phyloP scores from a whole-genome alignment of 1,139 yeast genomes.

The Diutina siamensis region DNA sequence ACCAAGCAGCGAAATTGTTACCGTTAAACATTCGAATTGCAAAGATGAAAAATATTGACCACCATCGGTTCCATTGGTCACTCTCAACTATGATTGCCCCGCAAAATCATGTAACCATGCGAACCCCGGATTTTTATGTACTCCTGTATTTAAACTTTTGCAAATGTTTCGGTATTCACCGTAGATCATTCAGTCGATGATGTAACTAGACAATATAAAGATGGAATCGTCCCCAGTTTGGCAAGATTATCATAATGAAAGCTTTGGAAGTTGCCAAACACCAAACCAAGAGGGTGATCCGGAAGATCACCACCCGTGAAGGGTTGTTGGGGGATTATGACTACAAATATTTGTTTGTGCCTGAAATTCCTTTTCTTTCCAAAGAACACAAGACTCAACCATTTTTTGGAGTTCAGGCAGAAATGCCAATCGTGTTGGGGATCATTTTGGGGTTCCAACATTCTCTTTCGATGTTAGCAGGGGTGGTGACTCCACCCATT shows the following conservation, averaged over 20 bases:
- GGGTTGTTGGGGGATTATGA: conserved; percentile 80
- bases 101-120: too few species aligned
- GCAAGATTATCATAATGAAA: not conserved
- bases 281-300: not conserved
- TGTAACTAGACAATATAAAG: not conserved
- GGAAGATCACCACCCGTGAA: conserved; percentile 22
- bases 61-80: too few species aligned
- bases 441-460: conserved; percentile 77
- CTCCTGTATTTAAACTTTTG: too few species aligned
- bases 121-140: not conserved
- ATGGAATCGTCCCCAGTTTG: not conserved
- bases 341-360: conserved; percentile 65
- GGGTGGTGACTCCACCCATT: conserved; percentile 75
- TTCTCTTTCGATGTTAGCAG: conserved; percentile 82
- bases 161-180: not conserved
- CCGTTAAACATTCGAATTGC: too few species aligned
- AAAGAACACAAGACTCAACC: conserved; percentile 50
- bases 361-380: conserved; percentile 57
- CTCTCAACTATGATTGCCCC: too few species aligned
- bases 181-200: not conserved
- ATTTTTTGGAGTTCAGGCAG: conserved; percentile 68
- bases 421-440: conserved; percentile 71
- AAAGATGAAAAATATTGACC: too few species aligned
- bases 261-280: not conserved
- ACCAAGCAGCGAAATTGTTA: too few species aligned